A percentile compares a stretch with the other conserved stretches of the same genome.
These are phyloP conservation scores for Rhodotorula glutinis DNA, from an alignment of 1,284 basidiomycete genomes.

Conservation along the genomic window DNA sequence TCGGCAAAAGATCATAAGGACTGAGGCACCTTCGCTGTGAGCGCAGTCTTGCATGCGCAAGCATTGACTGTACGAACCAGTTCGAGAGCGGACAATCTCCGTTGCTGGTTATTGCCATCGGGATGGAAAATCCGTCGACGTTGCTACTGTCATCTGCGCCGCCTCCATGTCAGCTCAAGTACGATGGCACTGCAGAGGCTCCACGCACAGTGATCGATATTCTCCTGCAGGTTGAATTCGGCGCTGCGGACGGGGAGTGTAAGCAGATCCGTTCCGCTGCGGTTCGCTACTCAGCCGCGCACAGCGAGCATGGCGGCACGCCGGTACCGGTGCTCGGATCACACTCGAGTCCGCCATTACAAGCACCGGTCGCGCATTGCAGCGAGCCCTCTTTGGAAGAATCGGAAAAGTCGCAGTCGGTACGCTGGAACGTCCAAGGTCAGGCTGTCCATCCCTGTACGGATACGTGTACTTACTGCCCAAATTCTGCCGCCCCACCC, in stretches of 20 bases:
- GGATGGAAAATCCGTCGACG: conserved; percentile 19
- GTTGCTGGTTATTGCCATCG: conserved; percentile 1
- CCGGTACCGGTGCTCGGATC: neutral
- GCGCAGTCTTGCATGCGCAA: no score
- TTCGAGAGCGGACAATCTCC: conserved; percentile 16
- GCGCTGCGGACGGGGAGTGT: neutral
- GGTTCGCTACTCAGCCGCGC: neutral
- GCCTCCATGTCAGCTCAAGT: neutral
- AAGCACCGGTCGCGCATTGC: conserved; percentile 3
- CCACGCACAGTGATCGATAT: conserved; percentile 1
- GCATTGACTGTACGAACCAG: neutral
- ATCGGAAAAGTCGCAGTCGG: conserved; percentile 18
- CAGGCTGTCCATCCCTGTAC: no score
- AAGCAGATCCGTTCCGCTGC: neutral
- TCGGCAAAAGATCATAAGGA: conserved; percentile 9
- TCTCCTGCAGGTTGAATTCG: conserved; percentile 14
- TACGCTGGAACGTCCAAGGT: neutral
- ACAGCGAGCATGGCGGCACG: neutral
- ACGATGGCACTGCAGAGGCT: neutral
- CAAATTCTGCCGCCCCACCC: conserved; percentile 1
- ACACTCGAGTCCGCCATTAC: conserved; percentile 14
- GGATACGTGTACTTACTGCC: neutral
- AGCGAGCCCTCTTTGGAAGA: neutral
- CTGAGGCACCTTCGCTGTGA: neutral
- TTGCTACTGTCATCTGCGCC: conserved; percentile 5